Evolutionary conservation across 1,139 yeast genomes (phyloP).

Genomic region (Candida tetrigidarum): DNA sequence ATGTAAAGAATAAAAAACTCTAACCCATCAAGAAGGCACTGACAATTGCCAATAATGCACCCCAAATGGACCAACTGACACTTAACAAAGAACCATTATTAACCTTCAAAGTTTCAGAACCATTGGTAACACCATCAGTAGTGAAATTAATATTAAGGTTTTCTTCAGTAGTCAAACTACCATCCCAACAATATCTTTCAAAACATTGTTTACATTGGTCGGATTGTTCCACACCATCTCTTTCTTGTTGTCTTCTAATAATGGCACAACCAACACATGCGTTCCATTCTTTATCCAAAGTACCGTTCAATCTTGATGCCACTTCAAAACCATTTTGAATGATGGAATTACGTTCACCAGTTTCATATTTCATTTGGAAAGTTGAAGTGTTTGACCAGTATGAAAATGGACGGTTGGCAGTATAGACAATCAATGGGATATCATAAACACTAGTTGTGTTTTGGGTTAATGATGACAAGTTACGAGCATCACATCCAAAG

Average conservation of each 20-base stretch:
- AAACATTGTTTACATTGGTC: constrained; percentile 47
- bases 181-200: constrained; percentile 77
- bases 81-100: constrained; percentile 10
- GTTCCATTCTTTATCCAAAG: constrained; percentile 74
- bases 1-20: not conserved
- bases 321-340: constrained; percentile 83
- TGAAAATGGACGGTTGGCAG: constrained; percentile 77
- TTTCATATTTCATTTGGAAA: constrained; percentile 63
- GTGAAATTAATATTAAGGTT: constrained; percentile 45
- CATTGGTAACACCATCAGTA: constrained; percentile 47
- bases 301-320: constrained; percentile 71
- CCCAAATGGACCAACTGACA: constrained; percentile 19
- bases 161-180: constrained; percentile 28
- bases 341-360: constrained; percentile 60
- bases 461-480: constrained; percentile 54
- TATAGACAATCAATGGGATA: constrained; percentile 80
- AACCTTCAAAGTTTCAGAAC: constrained; percentile 21
- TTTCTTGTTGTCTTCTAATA: constrained; percentile 46
- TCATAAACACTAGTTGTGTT: constrained; percentile 29
- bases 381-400: constrained; percentile 74
- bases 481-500: constrained; percentile 81
- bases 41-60: constrained; percentile 11
- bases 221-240: constrained; percentile 39
- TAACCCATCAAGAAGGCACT: constrained; percentile 7
- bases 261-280: constrained; percentile 80